Base-by-base conservation (phyloP, 192 early-diverging fungal genomes). In the Diversispora eburnea region DNA sequence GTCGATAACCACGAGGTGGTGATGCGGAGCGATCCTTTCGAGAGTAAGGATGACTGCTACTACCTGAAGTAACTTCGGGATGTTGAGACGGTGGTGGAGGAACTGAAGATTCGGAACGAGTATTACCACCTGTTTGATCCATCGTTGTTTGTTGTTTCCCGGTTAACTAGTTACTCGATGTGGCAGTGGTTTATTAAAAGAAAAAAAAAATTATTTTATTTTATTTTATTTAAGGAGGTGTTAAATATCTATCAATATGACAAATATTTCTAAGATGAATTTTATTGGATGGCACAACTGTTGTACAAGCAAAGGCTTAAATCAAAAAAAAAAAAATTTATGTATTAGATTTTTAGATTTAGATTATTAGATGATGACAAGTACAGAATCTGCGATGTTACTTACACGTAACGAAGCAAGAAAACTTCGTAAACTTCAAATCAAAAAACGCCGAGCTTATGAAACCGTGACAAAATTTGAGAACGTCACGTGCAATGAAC, bases 1-100 rank as follows among this genome's bases (percentile, higher is more conserved):
- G 76, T 42, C 76, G 76, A 70, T 78, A 76, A 0, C 64, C 74
- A 51, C 25, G 48, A 5, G 60, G 19, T n/a, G 72, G 72, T 46
- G 72, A 73, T 10, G 54, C 4, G 51, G 72, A 73, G 10, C 72
- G 72, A 15, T 73, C 72, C 43, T 64, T 73, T 43, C 72, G 43
- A 48, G 39, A 52, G 19, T 73, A 73, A 52, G 72, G n/a, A 41
- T 73, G 43, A 51, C 33, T 63, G 10, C 45, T 63, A 49, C 41
- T 13, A 59, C 41, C 20, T 22, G 69, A 58, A 20, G 52, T 13
- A 43, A 41, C 12, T 22, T 58, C 69, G 20, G 33, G 47, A 41
- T 56, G 69, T 49, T 67, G 65, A 17, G 65, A 49, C 45, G 69
- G 33, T 48, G 69, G 69, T 20, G 56, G 69, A 71, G 48, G 56